Percentiles rank a stretch among this genome's conserved stretches.
phyloP scores from a whole-genome alignment of 1,139 yeast species.

The Nakaseomyces glabratus region DNA sequence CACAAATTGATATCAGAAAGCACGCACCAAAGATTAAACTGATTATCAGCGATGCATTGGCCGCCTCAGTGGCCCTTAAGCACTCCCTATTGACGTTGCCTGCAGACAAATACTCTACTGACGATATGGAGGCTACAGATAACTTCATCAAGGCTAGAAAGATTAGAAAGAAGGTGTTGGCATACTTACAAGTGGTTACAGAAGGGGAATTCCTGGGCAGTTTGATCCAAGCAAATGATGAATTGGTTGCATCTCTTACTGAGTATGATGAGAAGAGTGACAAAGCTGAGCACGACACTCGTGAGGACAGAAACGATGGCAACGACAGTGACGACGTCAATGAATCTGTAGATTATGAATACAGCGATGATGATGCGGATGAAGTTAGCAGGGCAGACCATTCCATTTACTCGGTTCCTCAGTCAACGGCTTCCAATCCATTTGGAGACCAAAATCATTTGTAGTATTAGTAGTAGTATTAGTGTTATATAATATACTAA shows the following conservation, averaged over 20 bases:
- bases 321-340: slow-evolving; percentile 14
- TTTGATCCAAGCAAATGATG: slow-evolving; percentile 81
- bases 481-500: too few species aligned
- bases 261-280: slow-evolving; percentile 54
- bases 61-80: slow-evolving; percentile 61
- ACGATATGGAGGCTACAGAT: slow-evolving; percentile 47
- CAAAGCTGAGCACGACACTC: slow-evolving; percentile 37
- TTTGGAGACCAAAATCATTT: slow-evolving; percentile 24
- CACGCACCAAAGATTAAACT: slow-evolving; percentile 68
- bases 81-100: slow-evolving; percentile 57
- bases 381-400: slow-evolving; percentile 3
- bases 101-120: slow-evolving; percentile 47
- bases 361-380: slow-evolving; percentile 9
- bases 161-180: slow-evolving; percentile 65
- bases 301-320: slow-evolving; percentile 14
- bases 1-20: slow-evolving; percentile 56
- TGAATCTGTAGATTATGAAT: slow-evolving; percentile 5
- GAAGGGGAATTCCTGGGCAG: slow-evolving; percentile 80
- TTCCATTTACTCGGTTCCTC: slow-evolving; percentile 11
- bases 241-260: slow-evolving; percentile 64
- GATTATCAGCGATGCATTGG: slow-evolving; percentile 66
- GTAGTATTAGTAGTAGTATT: too few species aligned
- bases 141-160: slow-evolving; percentile 69
- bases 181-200: slow-evolving; percentile 73
- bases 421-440: slow-evolving; percentile 18